Evolutionary conservation across 805 yeast genomes (phyloP), one percentile per base, ranked within the genome.

Genomic region (Candida sanyiensis): DNA sequence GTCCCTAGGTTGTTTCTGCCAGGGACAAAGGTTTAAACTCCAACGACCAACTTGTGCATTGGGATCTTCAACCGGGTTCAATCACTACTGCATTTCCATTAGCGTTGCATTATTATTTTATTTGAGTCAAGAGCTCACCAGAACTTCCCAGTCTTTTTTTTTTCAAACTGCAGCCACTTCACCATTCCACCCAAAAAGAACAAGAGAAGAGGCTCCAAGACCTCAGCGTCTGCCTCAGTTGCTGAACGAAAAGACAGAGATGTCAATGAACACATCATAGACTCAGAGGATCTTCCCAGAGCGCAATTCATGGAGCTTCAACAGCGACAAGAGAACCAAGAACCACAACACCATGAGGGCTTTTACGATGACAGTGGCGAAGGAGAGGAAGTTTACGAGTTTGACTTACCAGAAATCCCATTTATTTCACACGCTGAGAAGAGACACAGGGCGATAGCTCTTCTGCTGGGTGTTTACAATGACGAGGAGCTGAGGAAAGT

Each of bases 371-470:
- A 25, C 7, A 15, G 13, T 25, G 13, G 17, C 8, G 37, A 33
- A n/a, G 46, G 46, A 17, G 53, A 45, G 8, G 61, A 57, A 23
- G 50, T 57, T n/a, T 57, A 47, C 40, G 56, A 59, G 1, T 54
- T 60, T 40, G 62, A 59, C 30, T 40, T 58, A 7, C 54, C 56
- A 5, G 32, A 39, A 9, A 44, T 48, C 6, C 47, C 49, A 5
- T 45, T 48, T 31, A 47, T 50, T 1, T 49, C 55, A 26, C 52
- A 55, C 34, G 48, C 62, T 1, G 40, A 43, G 5, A 58, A 53
- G 28, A 43, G 64, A 23, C 70, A 66, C 40, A 23, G 37, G 19
- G 59, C 62, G 0, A 27, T 66, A 2, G 49, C 50, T 26, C 51
- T 50, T 28, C 38, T 61, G 2, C 39, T 63, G 15, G 49, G 51